A percentile compares a stretch with the other conserved stretches of the same genome.
These are phyloP conservation scores for Fusarium torulosum DNA, from an alignment of 2,329 filamentous ascomycete genomes.

Conservation along the genomic window DNA sequence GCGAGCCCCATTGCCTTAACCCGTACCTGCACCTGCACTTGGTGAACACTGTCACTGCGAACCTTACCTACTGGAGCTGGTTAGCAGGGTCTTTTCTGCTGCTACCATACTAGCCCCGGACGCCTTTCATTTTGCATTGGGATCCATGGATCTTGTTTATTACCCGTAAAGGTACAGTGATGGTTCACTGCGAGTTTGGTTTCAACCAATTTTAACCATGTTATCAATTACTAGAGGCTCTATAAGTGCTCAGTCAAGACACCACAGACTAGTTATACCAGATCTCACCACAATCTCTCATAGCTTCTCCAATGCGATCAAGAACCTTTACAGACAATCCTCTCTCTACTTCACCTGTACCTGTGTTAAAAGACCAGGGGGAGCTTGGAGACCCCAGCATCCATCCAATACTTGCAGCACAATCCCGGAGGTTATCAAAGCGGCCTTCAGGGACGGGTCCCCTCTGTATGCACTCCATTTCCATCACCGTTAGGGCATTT, in stretches of 20 bases:
- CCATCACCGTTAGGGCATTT: constrained; percentile 23
- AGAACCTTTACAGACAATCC: background rate
- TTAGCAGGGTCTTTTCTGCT: constrained; percentile 23
- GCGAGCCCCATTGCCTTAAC: constrained; percentile 1
- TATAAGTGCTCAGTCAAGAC: background rate
- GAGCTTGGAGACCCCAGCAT: constrained; percentile 15
- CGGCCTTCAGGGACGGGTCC: constrained; percentile 32
- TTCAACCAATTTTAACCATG: too few relatives aligned
- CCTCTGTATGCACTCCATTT: constrained; percentile 32
- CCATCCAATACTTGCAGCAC: constrained; percentile 17
- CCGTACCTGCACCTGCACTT: constrained; percentile 23
- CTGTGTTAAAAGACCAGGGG: constrained; percentile 19
- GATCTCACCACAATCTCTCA: background rate
- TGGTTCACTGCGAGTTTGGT: background rate
- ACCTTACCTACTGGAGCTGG: constrained; percentile 23
- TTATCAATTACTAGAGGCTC: background rate
- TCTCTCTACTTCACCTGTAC: constrained; percentile 19
- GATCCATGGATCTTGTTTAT: constrained; percentile 23
- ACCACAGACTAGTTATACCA: background rate
- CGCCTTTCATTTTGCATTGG: constrained; percentile 33
- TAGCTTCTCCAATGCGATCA: background rate
- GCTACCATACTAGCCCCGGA: constrained; percentile 31
- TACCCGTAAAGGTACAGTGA: constrained; percentile 8
- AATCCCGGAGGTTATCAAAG: constrained; percentile 33
- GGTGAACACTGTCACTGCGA: background rate